These are phyloP conservation scores for Hibiscus syriacus DNA, from an alignment of 345 rosid species.

Conservation along the genomic window DNA sequence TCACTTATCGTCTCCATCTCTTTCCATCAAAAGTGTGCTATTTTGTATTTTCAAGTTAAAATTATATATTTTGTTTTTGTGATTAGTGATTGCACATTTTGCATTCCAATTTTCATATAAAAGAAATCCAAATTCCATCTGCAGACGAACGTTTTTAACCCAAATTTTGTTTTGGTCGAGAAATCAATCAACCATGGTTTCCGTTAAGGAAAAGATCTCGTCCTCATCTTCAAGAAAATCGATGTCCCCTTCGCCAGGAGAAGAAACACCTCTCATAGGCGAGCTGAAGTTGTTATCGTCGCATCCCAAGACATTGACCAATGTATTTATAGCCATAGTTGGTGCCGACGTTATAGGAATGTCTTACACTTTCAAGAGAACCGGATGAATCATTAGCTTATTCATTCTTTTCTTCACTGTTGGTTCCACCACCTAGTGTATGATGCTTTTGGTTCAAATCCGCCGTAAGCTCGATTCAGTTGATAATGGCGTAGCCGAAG, in stretches of 20 bases:
- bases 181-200: slow-evolving; percentile 31
- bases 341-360: slow-evolving; percentile 92
- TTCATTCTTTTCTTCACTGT: slow-evolving; percentile 59
- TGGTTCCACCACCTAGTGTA: slow-evolving; percentile 46
- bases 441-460: slow-evolving; percentile 73
- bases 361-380: slow-evolving; percentile 81
- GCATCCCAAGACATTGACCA: slow-evolving; percentile 73
- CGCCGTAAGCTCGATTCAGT: slow-evolving; percentile 63
- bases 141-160: not conserved
- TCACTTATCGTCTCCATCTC: not conserved
- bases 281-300: slow-evolving; percentile 38
- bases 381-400: slow-evolving; percentile 76
- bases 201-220: slow-evolving; percentile 21
- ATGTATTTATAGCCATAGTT: slow-evolving; percentile 76
- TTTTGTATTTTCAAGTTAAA: too few species aligned
- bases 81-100: not conserved
- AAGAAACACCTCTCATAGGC: slow-evolving; percentile 71
- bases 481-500: slow-evolving; percentile 30
- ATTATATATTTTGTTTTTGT: too few species aligned
- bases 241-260: slow-evolving; percentile 23
- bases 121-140: not conserved
- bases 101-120: not conserved
- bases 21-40: not conserved
- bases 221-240: slow-evolving; percentile 37
- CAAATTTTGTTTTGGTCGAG: not conserved